phyloP scores from a whole-genome alignment of 768 basidiomycete species.

The Lyophyllum decastes region DNA sequence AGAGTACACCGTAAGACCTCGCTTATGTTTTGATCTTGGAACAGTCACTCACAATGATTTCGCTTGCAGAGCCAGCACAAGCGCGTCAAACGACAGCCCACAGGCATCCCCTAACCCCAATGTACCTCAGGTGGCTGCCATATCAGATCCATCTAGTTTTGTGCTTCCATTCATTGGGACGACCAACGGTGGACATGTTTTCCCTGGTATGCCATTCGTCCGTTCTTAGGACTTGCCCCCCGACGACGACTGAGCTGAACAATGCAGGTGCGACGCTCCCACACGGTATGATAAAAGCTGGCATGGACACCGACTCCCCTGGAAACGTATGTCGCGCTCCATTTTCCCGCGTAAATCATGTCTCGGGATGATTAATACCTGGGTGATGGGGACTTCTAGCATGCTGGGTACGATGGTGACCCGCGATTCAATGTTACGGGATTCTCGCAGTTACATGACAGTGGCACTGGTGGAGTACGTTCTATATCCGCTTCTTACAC shows the following conservation, averaged over 20 bases:
- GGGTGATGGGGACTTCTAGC: too few species aligned
- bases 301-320: constrained; percentile 68
- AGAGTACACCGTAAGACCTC: not conserved
- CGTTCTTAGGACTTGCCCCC: not conserved
- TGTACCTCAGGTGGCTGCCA: not conserved
- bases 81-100: not conserved
- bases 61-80: not conserved
- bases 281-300: constrained; percentile 71
- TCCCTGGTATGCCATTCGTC: constrained; percentile 47
- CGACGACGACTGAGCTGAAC: not conserved
- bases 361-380: too few species aligned
- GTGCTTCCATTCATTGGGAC: constrained; percentile 69
- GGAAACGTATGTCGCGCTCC: constrained; percentile 43
- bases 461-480: constrained; percentile 61
- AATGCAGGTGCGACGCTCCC: constrained; percentile 62
- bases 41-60: not conserved
- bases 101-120: not conserved
- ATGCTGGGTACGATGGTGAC: constrained; percentile 49
- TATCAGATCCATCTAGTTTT: constrained; percentile 40
- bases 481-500: not conserved
- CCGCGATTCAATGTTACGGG: constrained; percentile 49
- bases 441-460: constrained; percentile 65
- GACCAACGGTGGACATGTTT: constrained; percentile 64
- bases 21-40: not conserved
- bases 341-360: not conserved